Percentiles rank a stretch among this genome's conserved stretches.
phyloP scores from a whole-genome alignment of 2,329 filamentous ascomycete genomes.

The Aspergillus felis region DNA sequence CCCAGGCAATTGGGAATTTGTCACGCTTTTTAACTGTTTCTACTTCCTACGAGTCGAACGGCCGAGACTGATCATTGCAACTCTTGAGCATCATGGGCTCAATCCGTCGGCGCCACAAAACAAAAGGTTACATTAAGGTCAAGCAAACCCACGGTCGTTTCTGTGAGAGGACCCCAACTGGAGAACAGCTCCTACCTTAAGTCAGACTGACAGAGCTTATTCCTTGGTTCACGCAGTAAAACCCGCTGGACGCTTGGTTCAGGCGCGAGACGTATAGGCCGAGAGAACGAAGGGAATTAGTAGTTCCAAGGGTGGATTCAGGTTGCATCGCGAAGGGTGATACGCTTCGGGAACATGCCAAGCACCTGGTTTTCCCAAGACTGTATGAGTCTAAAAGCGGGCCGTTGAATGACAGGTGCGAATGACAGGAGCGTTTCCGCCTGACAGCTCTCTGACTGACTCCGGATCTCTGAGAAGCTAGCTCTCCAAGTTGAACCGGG shows the following conservation, averaged over 20 bases:
- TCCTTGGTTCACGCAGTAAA: not conserved
- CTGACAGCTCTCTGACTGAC: not conserved
- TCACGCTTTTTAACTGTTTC: not conserved
- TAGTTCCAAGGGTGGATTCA: not conserved
- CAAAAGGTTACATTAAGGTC: not conserved
- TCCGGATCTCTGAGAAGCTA: no score
- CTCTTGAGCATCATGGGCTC: not conserved
- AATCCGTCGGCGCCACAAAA: not conserved
- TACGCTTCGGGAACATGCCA: not conserved
- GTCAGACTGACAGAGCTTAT: not conserved
- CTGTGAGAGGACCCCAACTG: not conserved
- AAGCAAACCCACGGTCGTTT: not conserved
- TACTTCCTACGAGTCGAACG: not conserved
- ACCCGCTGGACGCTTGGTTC: not conserved
- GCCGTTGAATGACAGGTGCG: no score
- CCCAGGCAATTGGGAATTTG: not conserved
- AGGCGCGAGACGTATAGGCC: not conserved
- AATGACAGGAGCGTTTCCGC: no score
- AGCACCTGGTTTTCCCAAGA: no score
- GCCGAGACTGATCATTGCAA: not conserved
- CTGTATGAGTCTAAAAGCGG: no score
- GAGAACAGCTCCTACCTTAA: not conserved
- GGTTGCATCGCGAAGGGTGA: not conserved
- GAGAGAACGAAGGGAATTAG: not conserved
- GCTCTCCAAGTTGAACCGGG: no score